These are phyloP conservation scores for Pichia sp. DNA, from an alignment of 1,139 yeast genomes.

Conservation along the genomic window DNA sequence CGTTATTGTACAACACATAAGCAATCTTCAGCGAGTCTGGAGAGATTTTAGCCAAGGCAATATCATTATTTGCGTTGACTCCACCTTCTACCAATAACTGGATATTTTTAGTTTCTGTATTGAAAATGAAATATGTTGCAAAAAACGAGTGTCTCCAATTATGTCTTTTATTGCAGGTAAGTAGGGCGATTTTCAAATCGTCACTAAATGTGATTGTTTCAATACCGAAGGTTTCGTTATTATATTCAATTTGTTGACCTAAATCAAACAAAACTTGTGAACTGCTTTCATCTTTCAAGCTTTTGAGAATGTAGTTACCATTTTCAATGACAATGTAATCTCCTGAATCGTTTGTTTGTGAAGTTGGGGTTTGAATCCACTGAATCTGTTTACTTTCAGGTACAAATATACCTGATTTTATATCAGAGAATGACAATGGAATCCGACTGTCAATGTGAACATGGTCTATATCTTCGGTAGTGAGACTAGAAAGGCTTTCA, in stretches of 20 bases:
- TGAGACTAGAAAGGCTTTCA: too few relatives aligned
- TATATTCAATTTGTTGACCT: constrained; percentile 36
- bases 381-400: constrained; percentile 48
- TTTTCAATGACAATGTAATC: constrained; percentile 38
- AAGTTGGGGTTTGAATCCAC: constrained; percentile 52
- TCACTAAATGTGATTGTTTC: constrained; percentile 56
- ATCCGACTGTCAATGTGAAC: too few relatives aligned
- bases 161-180: constrained; percentile 41
- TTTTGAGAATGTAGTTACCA: constrained; percentile 35
- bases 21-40: constrained; percentile 40
- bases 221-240: constrained; percentile 36
- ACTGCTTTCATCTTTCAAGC: constrained; percentile 41
- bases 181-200: constrained; percentile 45
- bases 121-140: constrained; percentile 40
- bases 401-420: constrained; percentile 42
- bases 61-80: constrained; percentile 15
- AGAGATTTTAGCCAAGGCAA: constrained; percentile 35
- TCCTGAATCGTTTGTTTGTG: constrained; percentile 39
- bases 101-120: constrained; percentile 25
- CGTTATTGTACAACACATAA: constrained; percentile 39
- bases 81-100: constrained; percentile 27
- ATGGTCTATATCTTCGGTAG: too few relatives aligned
- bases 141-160: constrained; percentile 50
- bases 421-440: constrained; percentile 6
- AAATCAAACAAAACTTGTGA: constrained; percentile 36